phyloP scores from a whole-genome alignment of 2,329 filamentous ascomycete species.

The Madurella fahalii region DNA sequence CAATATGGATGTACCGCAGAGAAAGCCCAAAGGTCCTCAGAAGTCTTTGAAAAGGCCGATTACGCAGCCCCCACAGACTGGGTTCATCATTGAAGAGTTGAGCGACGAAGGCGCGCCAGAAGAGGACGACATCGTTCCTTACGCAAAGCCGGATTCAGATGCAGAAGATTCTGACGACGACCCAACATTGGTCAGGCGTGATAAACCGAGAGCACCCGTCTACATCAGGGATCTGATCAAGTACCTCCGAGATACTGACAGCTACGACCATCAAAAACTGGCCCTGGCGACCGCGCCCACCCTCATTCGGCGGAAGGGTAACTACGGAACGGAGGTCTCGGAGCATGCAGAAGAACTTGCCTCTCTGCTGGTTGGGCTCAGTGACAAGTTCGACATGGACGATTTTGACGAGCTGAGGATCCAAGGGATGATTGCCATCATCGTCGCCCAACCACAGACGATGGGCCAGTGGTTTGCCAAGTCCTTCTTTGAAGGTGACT shows the following conservation, averaged over 20 bases:
- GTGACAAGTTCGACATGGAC: slow-evolving; percentile 80
- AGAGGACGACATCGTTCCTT: slow-evolving; percentile 67
- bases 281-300: slow-evolving; percentile 71
- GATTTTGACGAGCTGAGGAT: slow-evolving; percentile 71
- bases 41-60: slow-evolving; percentile 25
- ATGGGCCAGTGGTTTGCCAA: slow-evolving; percentile 83
- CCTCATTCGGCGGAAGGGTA: slow-evolving; percentile 82
- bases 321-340: slow-evolving; percentile 81
- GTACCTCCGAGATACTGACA: slow-evolving; percentile 75
- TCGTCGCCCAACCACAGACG: slow-evolving; percentile 68
- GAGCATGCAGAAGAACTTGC: slow-evolving; percentile 82
- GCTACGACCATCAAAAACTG: slow-evolving; percentile 78
- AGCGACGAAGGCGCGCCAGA: slow-evolving; percentile 51
- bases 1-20: slow-evolving; percentile 17
- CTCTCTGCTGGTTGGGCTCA: slow-evolving; percentile 68
- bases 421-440: slow-evolving; percentile 75
- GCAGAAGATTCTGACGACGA: slow-evolving; percentile 91
- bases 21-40: slow-evolving; percentile 21
- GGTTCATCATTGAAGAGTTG: slow-evolving; percentile 63
- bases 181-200: slow-evolving; percentile 75
- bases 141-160: slow-evolving; percentile 83
- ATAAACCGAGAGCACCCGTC: slow-evolving; percentile 80
- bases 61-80: slow-evolving; percentile 33
- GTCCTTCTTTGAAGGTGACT: slow-evolving; percentile 87
- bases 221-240: slow-evolving; percentile 82